Evolutionary conservation across 495 filamentous ascomycete species (phyloP).

Genomic region (Neurospora hispaniola): DNA sequence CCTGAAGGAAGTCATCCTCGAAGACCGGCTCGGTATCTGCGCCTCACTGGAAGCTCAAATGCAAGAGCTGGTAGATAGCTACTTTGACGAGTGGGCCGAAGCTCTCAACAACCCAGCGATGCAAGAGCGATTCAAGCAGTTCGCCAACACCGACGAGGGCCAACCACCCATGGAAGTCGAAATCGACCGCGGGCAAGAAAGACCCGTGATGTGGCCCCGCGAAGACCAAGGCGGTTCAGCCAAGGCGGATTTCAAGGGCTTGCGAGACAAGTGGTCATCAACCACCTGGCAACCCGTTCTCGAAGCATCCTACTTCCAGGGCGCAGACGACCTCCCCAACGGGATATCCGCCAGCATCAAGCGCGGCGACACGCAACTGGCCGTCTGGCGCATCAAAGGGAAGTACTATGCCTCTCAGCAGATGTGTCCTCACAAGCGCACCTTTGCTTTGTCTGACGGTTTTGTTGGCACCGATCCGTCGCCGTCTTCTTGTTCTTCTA

Average conservation of each 20-base stretch:
- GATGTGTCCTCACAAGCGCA: constrained; percentile 95
- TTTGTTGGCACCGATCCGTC: constrained; percentile 64
- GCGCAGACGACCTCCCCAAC: constrained; percentile 51
- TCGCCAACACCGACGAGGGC: constrained; percentile 72
- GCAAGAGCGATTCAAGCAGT: constrained; percentile 70
- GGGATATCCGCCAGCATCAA: constrained; percentile 66
- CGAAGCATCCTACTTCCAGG: constrained; percentile 58
- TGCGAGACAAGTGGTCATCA: constrained; percentile 56
- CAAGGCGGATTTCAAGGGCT: constrained; percentile 59
- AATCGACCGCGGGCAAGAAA: constrained; percentile 60
- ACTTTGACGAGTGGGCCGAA: constrained; percentile 93
- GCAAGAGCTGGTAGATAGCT: constrained; percentile 77
- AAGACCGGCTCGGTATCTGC: constrained; percentile 83
- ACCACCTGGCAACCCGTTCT: constrained; percentile 82
- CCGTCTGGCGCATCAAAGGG: constrained; percentile 79
- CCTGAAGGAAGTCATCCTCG: constrained; percentile 70
- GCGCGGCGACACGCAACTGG: constrained; percentile 84
- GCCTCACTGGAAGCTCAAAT: constrained; percentile 84
- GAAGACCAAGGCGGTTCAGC: constrained; percentile 31
- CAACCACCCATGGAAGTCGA: constrained; percentile 63
- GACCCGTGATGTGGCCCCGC: constrained; percentile 78
- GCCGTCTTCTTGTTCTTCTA: constrained; percentile 23
- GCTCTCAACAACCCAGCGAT: constrained; percentile 60
- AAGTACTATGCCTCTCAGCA: constrained; percentile 87
- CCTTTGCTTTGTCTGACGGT: constrained; percentile 82